phyloP scores from a whole-genome alignment of 768 basidiomycete species.

The Auricularia auricula-judae region DNA sequence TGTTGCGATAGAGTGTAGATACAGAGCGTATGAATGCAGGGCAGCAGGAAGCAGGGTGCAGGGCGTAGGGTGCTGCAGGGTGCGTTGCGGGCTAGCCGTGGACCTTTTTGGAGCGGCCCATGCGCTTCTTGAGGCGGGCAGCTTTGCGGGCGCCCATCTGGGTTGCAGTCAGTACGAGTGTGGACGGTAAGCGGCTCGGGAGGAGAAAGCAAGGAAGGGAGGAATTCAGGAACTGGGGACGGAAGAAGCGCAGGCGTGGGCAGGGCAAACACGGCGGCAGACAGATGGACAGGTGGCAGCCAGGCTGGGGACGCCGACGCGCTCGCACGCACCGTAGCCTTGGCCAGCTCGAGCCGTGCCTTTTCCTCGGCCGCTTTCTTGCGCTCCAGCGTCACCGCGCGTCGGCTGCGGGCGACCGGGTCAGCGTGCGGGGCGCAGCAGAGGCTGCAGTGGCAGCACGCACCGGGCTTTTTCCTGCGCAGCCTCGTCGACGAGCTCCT shows the following conservation, averaged over 20 bases:
- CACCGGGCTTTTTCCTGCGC: constrained; percentile 53
- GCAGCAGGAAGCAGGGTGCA: too few relatives aligned
- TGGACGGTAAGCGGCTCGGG: too few relatives aligned
- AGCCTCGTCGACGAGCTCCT: constrained; percentile 69
- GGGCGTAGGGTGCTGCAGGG: too few relatives aligned
- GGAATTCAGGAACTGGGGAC: not conserved
- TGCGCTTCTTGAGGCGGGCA: constrained; percentile 57
- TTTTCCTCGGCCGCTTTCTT: constrained; percentile 66
- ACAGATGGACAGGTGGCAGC: not conserved
- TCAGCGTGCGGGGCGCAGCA: constrained; percentile 1
- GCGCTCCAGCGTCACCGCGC: constrained; percentile 58
- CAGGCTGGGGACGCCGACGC: too few relatives aligned
- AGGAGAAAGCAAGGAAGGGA: not conserved
- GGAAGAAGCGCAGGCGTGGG: not conserved
- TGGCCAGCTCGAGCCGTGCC: constrained; percentile 36
- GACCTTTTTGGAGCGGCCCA: constrained; percentile 71
- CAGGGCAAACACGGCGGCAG: not conserved
- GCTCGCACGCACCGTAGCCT: constrained; percentile 41
- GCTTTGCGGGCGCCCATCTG: constrained; percentile 78
- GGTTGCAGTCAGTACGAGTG: not conserved
- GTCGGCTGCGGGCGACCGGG: constrained; percentile 31
- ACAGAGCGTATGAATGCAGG: too few relatives aligned
- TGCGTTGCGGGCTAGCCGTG: constrained; percentile 40
- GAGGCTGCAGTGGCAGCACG: constrained; percentile 4
- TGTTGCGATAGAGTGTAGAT: too few relatives aligned